These are phyloP conservation scores for Afroboletus lepidellus DNA, from an alignment of 1,284 basidiomycete species.

Conservation along the genomic window DNA sequence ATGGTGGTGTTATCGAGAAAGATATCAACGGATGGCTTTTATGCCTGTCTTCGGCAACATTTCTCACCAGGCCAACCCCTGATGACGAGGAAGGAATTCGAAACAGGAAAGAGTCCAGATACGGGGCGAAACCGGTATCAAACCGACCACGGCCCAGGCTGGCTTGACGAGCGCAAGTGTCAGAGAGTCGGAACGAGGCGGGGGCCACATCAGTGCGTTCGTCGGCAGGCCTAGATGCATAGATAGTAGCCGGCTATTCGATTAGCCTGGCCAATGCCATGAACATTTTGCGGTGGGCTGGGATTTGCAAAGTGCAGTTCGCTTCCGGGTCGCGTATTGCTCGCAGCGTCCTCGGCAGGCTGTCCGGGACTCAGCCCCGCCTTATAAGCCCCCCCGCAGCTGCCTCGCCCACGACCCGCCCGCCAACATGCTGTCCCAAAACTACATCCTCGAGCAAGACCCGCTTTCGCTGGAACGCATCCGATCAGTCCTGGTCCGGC, in stretches of 20 bases:
- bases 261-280: too few relatives aligned
- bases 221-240: too few relatives aligned
- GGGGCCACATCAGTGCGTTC: too few relatives aligned
- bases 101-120: not conserved
- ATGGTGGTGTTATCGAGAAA: constrained; percentile 13
- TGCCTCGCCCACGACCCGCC: not conserved
- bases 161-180: too few relatives aligned
- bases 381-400: constrained; percentile 16
- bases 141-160: not conserved
- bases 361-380: constrained; percentile 2
- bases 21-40: not conserved
- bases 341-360: not conserved
- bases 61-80: not conserved
- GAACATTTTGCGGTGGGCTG: too few relatives aligned
- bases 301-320: not conserved
- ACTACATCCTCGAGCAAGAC: constrained; percentile 69
- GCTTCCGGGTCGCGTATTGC: not conserved
- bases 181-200: too few relatives aligned
- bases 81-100: not conserved
- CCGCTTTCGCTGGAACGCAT: constrained; percentile 87
- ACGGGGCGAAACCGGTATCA: not conserved
- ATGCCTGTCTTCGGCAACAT: not conserved
- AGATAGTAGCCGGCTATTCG: too few relatives aligned
- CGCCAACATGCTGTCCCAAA: constrained; percentile 57
- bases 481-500: constrained; percentile 79